Base-by-base conservation (phyloP, 2,329 filamentous ascomycete genomes). In the Colletotrichum lindemuthianum region DNA sequence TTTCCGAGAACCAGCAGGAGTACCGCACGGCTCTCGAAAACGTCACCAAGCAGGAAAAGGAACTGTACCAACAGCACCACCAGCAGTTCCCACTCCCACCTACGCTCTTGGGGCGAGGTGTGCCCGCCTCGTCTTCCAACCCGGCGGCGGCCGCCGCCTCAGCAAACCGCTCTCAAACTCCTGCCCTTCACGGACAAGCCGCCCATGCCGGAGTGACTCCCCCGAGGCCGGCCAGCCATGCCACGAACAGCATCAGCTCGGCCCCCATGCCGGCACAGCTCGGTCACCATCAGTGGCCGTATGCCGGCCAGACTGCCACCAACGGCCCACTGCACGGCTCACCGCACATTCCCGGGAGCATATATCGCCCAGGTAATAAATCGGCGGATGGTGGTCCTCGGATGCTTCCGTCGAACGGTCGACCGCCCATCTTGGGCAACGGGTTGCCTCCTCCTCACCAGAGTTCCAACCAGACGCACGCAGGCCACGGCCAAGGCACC, bases 211-310 rank as follows among this genome's bases (percentile, higher is more conserved):
- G 24, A 24, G 16, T 45, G 32, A 12, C 45, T 50, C 34, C 15
- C 11, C 32, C 36, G 12, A 55, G 61, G 36, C 44, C 39, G 4
- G 16, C 44, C 3, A 55, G 36, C 16, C 24, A 16, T 11, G 10
- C 12, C 4, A 12, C 45, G 8, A 53, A 11, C 8, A 53, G 55
- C 40, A 15, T 36, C n/a, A 61, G 40, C 24, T 65, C 61, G 2
- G 45, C 61, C 2, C 51, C 51, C 11, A 65, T 65, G 58, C 58
- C 58, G 44, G 13, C 58, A 13, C 48, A 53, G 48, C 48, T 53
- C 24, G 7, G 32, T 9, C 50, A 50, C 5, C 61, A 61, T 24
- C 24, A 24, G 24, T 24, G 24, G 24, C 24, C 24, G 24, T 24
- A 24, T 24, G 24, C 24, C 24, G 61, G 61, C 15, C 47, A 8